Percentiles rank a stretch among this genome's conserved stretches.
Conservation (phyloP, 2,329 filamentous ascomycete genomes). For the Aureobasidium musti region DNA sequence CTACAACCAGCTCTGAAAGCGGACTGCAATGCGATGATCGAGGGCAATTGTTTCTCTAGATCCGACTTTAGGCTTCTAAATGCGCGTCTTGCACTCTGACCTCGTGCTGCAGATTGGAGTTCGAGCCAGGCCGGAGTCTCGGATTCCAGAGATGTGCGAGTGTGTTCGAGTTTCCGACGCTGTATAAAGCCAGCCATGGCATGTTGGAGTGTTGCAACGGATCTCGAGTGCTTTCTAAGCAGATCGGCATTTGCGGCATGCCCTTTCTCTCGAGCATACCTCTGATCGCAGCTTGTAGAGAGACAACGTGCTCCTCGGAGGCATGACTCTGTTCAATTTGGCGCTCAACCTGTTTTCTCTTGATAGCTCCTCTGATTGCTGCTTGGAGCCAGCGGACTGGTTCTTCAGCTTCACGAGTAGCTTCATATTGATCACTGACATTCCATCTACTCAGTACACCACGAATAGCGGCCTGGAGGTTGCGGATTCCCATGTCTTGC, state of each 20-base stretch:
- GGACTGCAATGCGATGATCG: constrained; percentile 45
- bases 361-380: constrained; percentile 51
- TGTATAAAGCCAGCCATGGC: constrained; percentile 47
- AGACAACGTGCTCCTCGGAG: constrained; percentile 60
- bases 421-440: constrained; percentile 54
- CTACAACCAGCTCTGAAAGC: constrained; percentile 41
- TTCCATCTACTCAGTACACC: constrained; percentile 57
- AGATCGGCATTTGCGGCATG: constrained; percentile 54
- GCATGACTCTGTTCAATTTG: constrained; percentile 64
- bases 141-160: constrained; percentile 6
- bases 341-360: constrained; percentile 46
- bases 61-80: constrained; percentile 28
- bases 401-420: constrained; percentile 43
- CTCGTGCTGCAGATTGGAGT: constrained; percentile 30
- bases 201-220: constrained; percentile 44
- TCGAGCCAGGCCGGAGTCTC: constrained; percentile 23
- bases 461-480: constrained; percentile 49
- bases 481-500: constrained; percentile 50
- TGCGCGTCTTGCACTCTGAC: constrained; percentile 13
- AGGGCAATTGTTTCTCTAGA: constrained; percentile 16
- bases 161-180: constrained; percentile 34
- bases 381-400: constrained; percentile 46
- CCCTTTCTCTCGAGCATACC: constrained; percentile 59
- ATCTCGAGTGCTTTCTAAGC: constrained; percentile 48
- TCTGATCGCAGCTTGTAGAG: constrained; percentile 59